Conservation (phyloP, 148 eudicot genomes). For the Arbutus unedo region DNA sequence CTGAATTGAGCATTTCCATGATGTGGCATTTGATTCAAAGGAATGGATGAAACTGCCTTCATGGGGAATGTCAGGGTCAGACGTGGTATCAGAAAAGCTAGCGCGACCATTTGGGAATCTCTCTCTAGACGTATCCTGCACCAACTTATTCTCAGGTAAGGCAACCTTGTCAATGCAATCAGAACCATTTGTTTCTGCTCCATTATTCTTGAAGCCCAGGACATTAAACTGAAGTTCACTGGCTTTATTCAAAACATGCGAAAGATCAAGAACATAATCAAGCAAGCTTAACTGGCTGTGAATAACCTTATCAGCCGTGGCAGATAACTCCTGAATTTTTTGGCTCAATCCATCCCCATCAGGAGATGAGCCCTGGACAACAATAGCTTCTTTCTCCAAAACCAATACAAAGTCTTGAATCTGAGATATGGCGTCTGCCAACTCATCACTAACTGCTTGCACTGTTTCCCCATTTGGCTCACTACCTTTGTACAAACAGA, state of each 20-base stretch:
- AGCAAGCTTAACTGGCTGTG: constrained; percentile 36
- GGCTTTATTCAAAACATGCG: constrained; percentile 58
- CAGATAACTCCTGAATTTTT: constrained; percentile 50
- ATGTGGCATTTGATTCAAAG: constrained; percentile 38
- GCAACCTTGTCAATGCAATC: constrained; percentile 95
- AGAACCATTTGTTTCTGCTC: constrained; percentile 54
- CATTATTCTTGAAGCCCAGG: constrained; percentile 56
- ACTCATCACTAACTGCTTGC: constrained; percentile 32
- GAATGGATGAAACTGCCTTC: constrained; percentile 70
- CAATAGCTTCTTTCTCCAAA: constrained; percentile 63
- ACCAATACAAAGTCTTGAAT: constrained; percentile 52
- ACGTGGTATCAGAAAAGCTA: constrained; percentile 62
- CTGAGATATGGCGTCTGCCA: constrained; percentile 51
- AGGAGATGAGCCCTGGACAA: constrained; percentile 38
- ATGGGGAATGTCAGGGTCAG: constrained; percentile 82
- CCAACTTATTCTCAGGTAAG: constrained; percentile 69
- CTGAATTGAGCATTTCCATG: constrained; percentile 61
- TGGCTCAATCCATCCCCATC: constrained; percentile 42
- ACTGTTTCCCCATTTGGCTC: constrained; percentile 19
- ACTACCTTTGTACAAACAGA: constrained; percentile 32
- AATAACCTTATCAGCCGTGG: constrained; percentile 46
- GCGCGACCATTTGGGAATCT: constrained; percentile 49
- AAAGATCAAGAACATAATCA: constrained; percentile 67
- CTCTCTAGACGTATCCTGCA: constrained; percentile 37
- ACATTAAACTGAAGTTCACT: constrained; percentile 56